Evolutionary conservation across 1,284 basidiomycete species (phyloP).

Genomic region (Apiotrichum porosum): DNA sequence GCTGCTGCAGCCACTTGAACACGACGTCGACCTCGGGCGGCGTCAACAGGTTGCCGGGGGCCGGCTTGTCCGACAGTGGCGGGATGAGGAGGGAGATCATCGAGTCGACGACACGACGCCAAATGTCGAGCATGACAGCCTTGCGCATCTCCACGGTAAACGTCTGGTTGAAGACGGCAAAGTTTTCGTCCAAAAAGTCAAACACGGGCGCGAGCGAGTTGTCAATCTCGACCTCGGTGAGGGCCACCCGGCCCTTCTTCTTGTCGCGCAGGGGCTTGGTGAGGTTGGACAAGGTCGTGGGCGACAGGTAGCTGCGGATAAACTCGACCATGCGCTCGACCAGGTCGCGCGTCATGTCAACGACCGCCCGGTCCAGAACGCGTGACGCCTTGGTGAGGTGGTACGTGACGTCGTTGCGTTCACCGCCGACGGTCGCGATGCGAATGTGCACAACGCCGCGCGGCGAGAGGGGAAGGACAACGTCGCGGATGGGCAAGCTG

Average conservation of each 20-base stretch:
- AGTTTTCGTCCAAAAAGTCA: conserved; percentile 45
- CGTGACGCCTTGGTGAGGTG: conserved; percentile 34
- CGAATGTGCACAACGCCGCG: conserved; percentile 40
- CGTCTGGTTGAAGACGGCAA: conserved; percentile 42
- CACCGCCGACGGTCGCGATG: conserved; percentile 41
- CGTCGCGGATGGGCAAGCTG: conserved; percentile 28
- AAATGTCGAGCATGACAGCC: conserved; percentile 32
- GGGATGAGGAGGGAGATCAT: conserved; percentile 45
- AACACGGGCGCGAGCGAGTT: conserved; percentile 36
- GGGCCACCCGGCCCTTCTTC: conserved; percentile 29
- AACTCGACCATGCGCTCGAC: conserved; percentile 43
- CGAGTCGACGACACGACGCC: conserved; percentile 40
- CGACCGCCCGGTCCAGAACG: conserved; percentile 30
- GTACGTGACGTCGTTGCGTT: conserved; percentile 41
- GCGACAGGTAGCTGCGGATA: conserved; percentile 27
- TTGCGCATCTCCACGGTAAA: conserved; percentile 28
- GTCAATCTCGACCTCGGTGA: conserved; percentile 40
- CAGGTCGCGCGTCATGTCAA: conserved; percentile 42
- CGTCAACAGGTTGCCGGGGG: conserved; percentile 9
- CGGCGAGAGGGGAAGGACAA: conserved; percentile 40
- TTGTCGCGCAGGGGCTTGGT: conserved; percentile 37
- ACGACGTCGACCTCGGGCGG: conserved; percentile 40
- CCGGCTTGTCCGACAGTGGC: conserved; percentile 39
- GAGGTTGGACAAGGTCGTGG: conserved; percentile 20
- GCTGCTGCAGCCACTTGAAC: conserved; percentile 46